phyloP scores from a whole-genome alignment of 805 yeast species.

The Wickerhamomyces sydowiorum region DNA sequence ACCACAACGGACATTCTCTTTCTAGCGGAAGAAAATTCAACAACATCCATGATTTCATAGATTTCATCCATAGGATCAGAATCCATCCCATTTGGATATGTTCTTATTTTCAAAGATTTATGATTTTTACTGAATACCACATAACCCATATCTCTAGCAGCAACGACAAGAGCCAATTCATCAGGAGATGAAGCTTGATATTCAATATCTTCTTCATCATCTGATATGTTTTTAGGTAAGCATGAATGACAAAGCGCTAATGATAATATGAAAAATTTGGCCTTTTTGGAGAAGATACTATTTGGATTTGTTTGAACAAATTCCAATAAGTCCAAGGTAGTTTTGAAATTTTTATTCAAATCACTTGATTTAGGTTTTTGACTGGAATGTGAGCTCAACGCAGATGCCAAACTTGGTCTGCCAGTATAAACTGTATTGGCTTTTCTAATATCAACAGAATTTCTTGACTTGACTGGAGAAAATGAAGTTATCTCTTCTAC shows the following conservation, averaged over 20 bases:
- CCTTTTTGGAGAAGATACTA: constrained; percentile 61
- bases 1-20: constrained; percentile 93
- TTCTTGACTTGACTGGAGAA: constrained; percentile 13
- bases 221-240: constrained; percentile 53
- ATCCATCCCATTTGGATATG: constrained; percentile 81
- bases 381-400: constrained; percentile 17
- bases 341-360: constrained; percentile 34
- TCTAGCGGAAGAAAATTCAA: constrained; percentile 83
- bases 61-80: constrained; percentile 54
- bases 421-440: constrained; percentile 39
- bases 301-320: constrained; percentile 71
- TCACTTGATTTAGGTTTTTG: too few species aligned
- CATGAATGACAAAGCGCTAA: constrained; percentile 90
- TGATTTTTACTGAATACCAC: constrained; percentile 69
- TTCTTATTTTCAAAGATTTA: constrained; percentile 55
- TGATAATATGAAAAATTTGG: constrained; percentile 72
- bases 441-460: constrained; percentile 34
- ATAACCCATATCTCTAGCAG: constrained; percentile 93
- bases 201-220: constrained; percentile 43
- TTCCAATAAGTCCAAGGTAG: constrained; percentile 61
- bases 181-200: constrained; percentile 97
- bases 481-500: constrained; percentile 6
- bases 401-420: constrained; percentile 53
- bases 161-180: constrained; percentile 87
- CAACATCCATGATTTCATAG: constrained; percentile 70